Conservation (phyloP, 2,329 filamentous ascomycete species). For the Verticillium albo-atrum region DNA sequence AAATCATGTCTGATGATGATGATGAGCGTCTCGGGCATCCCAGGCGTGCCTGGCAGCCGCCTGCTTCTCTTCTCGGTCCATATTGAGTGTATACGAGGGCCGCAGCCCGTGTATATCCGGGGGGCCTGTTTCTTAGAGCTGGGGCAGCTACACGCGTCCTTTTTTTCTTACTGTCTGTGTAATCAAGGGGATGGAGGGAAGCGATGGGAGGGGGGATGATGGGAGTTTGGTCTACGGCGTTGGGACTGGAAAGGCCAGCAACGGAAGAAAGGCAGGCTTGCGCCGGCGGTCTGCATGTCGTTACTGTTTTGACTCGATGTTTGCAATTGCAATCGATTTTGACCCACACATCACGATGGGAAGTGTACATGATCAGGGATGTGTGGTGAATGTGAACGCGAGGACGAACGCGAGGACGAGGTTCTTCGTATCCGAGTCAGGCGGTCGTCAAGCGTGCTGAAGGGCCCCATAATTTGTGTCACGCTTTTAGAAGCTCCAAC, state of each 20-base stretch:
- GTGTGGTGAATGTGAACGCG: too few relatives aligned
- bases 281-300: background rate
- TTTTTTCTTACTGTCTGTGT: background rate
- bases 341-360: too few relatives aligned
- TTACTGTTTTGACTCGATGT: background rate
- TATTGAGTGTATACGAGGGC: background rate
- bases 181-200: background rate
- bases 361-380: too few relatives aligned
- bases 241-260: background rate
- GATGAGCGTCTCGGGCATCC: background rate
- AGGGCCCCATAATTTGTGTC: too few relatives aligned
- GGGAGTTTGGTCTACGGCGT: background rate
- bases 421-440: too few relatives aligned
- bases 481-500: too few relatives aligned
- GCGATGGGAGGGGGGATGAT: background rate
- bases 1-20: conserved; percentile 11
- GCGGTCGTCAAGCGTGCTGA: too few relatives aligned
- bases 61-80: conserved; percentile 2
- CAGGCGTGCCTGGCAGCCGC: background rate
- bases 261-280: background rate
- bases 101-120: background rate
- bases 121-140: background rate
- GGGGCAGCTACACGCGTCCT: background rate
- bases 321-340: too few relatives aligned
- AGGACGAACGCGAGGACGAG: too few relatives aligned